These are phyloP conservation scores for Diaporthe citri DNA, from an alignment of 2,329 filamentous ascomycete genomes.

Conservation along the genomic window DNA sequence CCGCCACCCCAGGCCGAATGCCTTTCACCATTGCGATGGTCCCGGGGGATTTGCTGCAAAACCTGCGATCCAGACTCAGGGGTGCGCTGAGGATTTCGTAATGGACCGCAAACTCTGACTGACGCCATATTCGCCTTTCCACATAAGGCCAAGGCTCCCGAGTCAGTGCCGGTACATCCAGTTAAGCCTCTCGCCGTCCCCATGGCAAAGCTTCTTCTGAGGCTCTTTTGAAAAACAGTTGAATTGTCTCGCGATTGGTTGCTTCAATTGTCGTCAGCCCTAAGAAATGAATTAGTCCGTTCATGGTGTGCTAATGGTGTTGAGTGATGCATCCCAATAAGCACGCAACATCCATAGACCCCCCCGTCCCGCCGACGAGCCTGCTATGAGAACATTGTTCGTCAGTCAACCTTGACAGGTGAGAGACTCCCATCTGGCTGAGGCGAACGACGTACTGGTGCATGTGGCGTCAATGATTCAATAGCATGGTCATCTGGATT, in stretches of 20 bases:
- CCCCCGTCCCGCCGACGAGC: not conserved
- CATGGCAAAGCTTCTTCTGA: slow-evolving; percentile 9
- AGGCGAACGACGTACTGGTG: no score
- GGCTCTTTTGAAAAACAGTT: not conserved
- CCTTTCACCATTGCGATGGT: not conserved
- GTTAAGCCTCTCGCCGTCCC: slow-evolving; percentile 8
- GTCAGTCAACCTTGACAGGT: no score
- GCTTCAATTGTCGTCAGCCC: no score
- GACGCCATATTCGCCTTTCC: slow-evolving; percentile 38
- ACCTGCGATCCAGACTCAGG: slow-evolving; percentile 14
- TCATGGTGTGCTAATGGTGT: not conserved
- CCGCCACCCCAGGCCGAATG: not conserved
- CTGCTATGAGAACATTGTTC: not conserved
- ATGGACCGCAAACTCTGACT: slow-evolving; percentile 37
- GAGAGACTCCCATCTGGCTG: no score
- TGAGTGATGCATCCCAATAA: not conserved
- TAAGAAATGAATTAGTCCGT: not conserved
- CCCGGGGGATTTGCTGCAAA: not conserved
- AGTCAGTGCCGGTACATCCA: slow-evolving; percentile 20
- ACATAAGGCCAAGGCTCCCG: slow-evolving; percentile 19
- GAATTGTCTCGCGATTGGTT: not conserved
- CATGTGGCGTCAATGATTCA: not conserved
- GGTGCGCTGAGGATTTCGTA: slow-evolving; percentile 34
- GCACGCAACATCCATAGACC: not conserved
- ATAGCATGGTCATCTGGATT: not conserved